These are phyloP conservation scores for Rhododendron ferrugineum DNA, from an alignment of 148 eudicot genomes.

Conservation along the genomic window DNA sequence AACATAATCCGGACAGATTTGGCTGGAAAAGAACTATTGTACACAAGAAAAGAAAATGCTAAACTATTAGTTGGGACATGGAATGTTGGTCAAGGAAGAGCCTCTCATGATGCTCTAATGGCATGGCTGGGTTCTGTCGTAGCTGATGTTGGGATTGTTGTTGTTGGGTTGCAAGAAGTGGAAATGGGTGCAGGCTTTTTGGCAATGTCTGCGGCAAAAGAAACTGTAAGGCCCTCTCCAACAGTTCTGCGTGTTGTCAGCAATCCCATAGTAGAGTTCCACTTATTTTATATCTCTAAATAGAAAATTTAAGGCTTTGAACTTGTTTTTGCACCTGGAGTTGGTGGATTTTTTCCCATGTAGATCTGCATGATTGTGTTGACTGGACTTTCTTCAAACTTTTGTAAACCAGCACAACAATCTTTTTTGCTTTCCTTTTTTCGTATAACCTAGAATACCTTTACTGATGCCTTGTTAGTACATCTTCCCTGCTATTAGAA, in stretches of 20 bases:
- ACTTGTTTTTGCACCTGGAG: neutral
- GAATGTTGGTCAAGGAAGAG: constrained; percentile 97
- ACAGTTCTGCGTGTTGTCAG: constrained; percentile 2
- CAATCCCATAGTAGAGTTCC: neutral
- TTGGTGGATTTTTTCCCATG: neutral
- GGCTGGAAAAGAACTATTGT: constrained; percentile 56
- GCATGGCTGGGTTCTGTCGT: constrained; percentile 69
- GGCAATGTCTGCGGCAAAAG: constrained; percentile 99
- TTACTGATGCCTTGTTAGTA: neutral
- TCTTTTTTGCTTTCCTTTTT: neutral
- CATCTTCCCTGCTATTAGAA: neutral
- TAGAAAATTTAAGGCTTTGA: neutral
- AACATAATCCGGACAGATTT: constrained; percentile 50
- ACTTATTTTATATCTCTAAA: neutral
- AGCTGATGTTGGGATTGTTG: constrained; percentile 85
- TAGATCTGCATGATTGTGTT: neutral
- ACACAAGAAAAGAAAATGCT: constrained; percentile 59
- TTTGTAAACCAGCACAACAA: neutral
- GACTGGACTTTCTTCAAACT: constrained; percentile 1
- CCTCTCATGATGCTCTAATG: constrained; percentile 69
- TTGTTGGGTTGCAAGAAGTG: constrained; percentile 97
- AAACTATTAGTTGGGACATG: constrained; percentile 87
- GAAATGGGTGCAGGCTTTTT: constrained; percentile 99
- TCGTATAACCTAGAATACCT: neutral
- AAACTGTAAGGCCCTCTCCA: constrained; percentile 55